These are phyloP conservation scores for Blepharisma stoltei DNA, from an alignment of 73 alveolate species.

Conservation along the genomic window DNA sequence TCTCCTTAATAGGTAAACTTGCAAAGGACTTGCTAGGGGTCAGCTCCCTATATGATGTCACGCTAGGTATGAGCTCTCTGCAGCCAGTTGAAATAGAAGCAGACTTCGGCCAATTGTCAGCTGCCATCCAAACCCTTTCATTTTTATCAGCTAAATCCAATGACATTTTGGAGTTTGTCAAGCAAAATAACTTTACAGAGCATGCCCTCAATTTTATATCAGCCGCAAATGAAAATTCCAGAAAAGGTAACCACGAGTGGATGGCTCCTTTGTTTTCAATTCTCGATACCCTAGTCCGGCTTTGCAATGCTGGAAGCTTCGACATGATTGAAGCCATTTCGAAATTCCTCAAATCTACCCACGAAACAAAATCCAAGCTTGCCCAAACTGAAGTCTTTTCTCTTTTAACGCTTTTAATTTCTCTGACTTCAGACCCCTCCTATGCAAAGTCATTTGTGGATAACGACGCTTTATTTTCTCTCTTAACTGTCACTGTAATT, in stretches of 20 bases:
- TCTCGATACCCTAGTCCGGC: not conserved
- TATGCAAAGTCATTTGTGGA: not conserved
- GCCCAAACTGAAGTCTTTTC: not conserved
- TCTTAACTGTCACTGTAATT: not conserved
- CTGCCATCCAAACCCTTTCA: not conserved
- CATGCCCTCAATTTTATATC: conserved; percentile 5
- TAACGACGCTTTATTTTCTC: not conserved
- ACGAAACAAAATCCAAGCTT: not conserved
- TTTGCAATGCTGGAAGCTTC: not conserved
- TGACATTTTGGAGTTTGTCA: conserved; percentile 12
- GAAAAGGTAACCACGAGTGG: not conserved
- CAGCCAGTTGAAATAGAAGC: not conserved
- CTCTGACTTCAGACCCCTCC: not conserved
- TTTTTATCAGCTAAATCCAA: not conserved
- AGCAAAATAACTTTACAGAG: not conserved
- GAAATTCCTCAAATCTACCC: not conserved
- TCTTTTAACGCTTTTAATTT: not conserved
- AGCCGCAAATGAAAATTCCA: not conserved
- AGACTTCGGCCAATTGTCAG: not conserved
- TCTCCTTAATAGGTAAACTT: conserved; percentile 5
- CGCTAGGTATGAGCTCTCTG: not conserved
- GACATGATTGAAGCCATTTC: not conserved
- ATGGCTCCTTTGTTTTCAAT: conserved; percentile 12
- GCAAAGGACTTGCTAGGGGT: conserved; percentile 1
- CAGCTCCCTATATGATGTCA: not conserved